Evolutionary conservation across 495 filamentous ascomycete species (phyloP), one percentile per base, ranked within the genome.

Genomic region (Bombardia bombarda): DNA sequence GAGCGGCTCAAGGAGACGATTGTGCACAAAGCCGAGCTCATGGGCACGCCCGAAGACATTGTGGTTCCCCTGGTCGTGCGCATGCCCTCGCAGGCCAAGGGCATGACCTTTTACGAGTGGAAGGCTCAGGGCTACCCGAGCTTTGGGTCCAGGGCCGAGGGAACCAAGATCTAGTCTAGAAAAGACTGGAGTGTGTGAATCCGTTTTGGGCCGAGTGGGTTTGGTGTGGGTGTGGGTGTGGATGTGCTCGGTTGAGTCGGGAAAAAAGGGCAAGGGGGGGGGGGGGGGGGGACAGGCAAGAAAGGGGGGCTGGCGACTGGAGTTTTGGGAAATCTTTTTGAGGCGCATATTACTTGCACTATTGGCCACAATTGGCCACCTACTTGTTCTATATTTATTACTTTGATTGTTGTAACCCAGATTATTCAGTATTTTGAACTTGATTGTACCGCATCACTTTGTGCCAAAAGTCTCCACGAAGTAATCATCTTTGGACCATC

Each of bases 1-100:
- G 46, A 60, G 34, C 18, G 41, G 21, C 47, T 62, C 24, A 44
- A 49, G 14, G 58, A 62, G 36, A 55, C 37, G 12, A 47, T 62
- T n/a, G 49, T 60, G 24, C 58, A 62, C 53, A 57, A 53, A 40
- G 51, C 50, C 20, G 58, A 57, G 33, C 38, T 46, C 2, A 40
- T 62, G 21, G 56, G 53, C 1, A 52, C 51, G 8, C 23, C 42
- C 22, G 44, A 35, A 12, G 58, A 62, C 32, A 40, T 62, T 12
- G 50, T 37, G 16, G 56, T 62, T 16, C 53, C 58, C 1, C 40
- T 62, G 16, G 52, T 60, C 40, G 53, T 60, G 8, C 38, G 32
- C 16, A 62, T 62, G 58, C 58, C 58, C 18, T 45, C 43, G 19
- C 18, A 25, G 1, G 57, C 56, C 9, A 42, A 45, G 18, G 47